Evolutionary conservation across 2,329 filamentous ascomycete species (phyloP), one percentile per base, ranked within the genome.

Genomic region (Zymoseptoria brevis): DNA sequence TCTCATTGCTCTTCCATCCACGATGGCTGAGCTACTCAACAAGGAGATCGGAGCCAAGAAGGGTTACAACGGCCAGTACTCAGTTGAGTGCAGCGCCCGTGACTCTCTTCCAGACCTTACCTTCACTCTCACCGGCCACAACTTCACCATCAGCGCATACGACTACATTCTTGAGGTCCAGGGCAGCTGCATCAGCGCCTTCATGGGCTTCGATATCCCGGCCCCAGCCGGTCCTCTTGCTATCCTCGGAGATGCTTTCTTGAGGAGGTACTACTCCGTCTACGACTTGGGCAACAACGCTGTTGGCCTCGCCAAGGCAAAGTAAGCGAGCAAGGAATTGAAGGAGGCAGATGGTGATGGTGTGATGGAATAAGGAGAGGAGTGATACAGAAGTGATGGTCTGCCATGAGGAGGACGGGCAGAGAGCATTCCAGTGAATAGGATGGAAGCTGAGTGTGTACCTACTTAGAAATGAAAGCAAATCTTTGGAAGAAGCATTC

Each of bases 11-110:
- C 88, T 99, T 59, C 94, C 94, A 69, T 88, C 84, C 69, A 87
- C 89, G 71, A 84, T 97, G 67, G 93, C 94, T 60, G 94, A 97
- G 81, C 88, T 99, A 65, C 82, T 99, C 62, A 99, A 99, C 84
- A 87, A 89, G 78, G 87, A 96, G 81, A 96, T 99, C 64, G 94
- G 94, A 65, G 94, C 94, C 67, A 96, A 95, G 86, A 99, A 97
- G 86, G 85, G 88, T 62, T 99, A 87, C 81, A 96, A 93, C 75
- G 94, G 94, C 70, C 94, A 99, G 80, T 99, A 96, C 83, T 89
- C 87, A 13, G 81, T 99, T 62, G 94, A 97, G 66, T 99, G 94
- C 77, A 79, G 81, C 66, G 91, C 89, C 81, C 89, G 90, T 69
- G 83, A 88, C 73, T 82, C 80, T 64, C 87, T 99, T 55, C 92